phyloP scores from a whole-genome alignment of 192 early-diverging fungal genomes.

The Kickxella alabastrina region DNA sequence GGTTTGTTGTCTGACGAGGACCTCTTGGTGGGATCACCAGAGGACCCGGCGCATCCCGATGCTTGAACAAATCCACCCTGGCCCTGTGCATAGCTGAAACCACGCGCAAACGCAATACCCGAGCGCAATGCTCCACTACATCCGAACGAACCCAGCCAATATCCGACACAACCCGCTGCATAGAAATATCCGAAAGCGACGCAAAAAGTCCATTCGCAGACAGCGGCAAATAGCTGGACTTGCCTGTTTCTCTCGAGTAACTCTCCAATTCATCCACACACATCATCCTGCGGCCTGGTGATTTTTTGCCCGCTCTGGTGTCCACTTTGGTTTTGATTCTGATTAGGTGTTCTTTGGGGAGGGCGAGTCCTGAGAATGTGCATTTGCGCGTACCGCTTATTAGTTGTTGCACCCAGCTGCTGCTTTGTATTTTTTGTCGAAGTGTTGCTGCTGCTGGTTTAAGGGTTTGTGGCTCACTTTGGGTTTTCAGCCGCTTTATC shows the following conservation, averaged over 20 bases:
- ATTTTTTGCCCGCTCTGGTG: background rate
- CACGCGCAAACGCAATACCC: constrained; percentile 18
- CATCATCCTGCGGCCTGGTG: background rate
- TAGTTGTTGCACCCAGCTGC: constrained; percentile 22
- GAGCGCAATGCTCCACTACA: constrained; percentile 31
- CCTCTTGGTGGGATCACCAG: no score
- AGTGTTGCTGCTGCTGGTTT: background rate
- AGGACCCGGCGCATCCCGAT: background rate
- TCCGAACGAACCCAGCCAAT: constrained; percentile 23
- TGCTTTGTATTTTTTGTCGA: constrained; percentile 30
- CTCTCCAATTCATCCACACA: constrained; percentile 31
- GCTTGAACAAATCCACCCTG: constrained; percentile 8
- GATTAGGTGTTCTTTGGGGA: constrained; percentile 10
- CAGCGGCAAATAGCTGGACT: constrained; percentile 18
- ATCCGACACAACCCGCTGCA: background rate
- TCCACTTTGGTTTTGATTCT: constrained; percentile 22
- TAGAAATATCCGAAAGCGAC: constrained; percentile 6
- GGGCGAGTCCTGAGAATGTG: constrained; percentile 9
- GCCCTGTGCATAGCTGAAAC: constrained; percentile 22
- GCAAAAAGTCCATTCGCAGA: constrained; percentile 16
- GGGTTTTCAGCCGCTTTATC: constrained; percentile 6
- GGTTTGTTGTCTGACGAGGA: no score
- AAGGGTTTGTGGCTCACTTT: constrained; percentile 3
- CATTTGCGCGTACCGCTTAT: constrained; percentile 20
- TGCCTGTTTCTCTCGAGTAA: constrained; percentile 5